phyloP scores from a whole-genome alignment of 164 flowering plant species.

The Dillenia suffruticosa region DNA sequence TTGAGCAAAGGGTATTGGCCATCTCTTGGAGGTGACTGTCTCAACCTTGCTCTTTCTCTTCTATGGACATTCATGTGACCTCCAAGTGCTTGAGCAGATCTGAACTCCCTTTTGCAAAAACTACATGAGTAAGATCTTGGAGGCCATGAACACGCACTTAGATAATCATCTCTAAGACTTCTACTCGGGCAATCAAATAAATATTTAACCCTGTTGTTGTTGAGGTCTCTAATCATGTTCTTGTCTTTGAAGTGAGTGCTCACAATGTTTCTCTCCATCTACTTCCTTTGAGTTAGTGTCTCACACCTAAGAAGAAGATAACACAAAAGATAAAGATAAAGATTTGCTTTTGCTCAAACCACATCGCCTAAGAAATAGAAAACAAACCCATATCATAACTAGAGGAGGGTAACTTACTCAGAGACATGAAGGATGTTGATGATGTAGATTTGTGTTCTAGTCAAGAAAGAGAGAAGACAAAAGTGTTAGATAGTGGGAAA shows the following conservation, averaged over 20 bases:
- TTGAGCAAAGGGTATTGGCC: constrained; percentile 16
- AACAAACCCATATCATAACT: neutral
- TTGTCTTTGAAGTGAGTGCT: constrained; percentile 5
- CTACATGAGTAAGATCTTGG: constrained; percentile 71
- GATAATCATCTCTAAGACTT: constrained; percentile 18
- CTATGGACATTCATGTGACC: constrained; percentile 86
- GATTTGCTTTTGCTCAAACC: constrained; percentile 1
- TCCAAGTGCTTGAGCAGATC: constrained; percentile 80
- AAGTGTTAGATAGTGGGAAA: neutral
- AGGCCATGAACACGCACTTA: constrained; percentile 65
- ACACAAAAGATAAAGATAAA: constrained; percentile 1
- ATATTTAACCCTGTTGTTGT: constrained; percentile 5
- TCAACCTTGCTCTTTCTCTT: constrained; percentile 64
- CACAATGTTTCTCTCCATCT: constrained; percentile 24
- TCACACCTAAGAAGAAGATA: constrained; percentile 7
- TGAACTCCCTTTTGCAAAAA: constrained; percentile 71
- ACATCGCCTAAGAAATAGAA: neutral
- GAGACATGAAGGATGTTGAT: constrained; percentile 6
- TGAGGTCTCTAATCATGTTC: constrained; percentile 1
- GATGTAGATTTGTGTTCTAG: constrained; percentile 1
- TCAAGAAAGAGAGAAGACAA: neutral
- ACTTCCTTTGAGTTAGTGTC: neutral
- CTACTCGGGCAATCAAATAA: constrained; percentile 10
- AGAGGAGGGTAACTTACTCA: constrained; percentile 6
- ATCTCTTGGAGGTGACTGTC: constrained; percentile 38